These are phyloP conservation scores for Saccharomycopsis crataegensis DNA, from an alignment of 1,139 yeast genomes.

Conservation along the genomic window DNA sequence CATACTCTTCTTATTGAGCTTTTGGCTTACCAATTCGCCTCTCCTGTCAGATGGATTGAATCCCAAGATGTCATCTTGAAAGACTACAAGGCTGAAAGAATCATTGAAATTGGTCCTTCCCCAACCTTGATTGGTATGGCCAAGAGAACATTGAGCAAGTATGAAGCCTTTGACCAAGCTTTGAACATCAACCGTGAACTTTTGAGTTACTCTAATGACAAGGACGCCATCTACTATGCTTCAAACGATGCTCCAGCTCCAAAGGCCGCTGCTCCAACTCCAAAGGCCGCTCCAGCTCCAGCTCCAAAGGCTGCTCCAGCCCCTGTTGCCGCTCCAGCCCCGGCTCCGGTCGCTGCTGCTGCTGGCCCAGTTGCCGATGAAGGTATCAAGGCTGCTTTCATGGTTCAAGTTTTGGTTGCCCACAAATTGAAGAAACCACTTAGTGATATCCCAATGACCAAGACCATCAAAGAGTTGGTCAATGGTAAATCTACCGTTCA, in stretches of 20 bases:
- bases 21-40: constrained; percentile 96
- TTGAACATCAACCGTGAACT: constrained; percentile 94
- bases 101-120: constrained; percentile 97
- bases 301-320: constrained; percentile 34
- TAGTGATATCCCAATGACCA: constrained; percentile 78
- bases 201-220: constrained; percentile 89
- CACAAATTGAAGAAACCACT: constrained; percentile 89
- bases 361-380: constrained; percentile 81
- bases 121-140: constrained; percentile 99
- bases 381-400: constrained; percentile 77
- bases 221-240: constrained; percentile 92
- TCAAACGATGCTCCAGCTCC: constrained; percentile 70
- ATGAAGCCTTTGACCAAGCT: constrained; percentile 97
- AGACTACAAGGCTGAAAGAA: constrained; percentile 91
- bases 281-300: constrained; percentile 36
- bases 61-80: constrained; percentile 96
- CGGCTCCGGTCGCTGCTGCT: constrained; percentile 67
- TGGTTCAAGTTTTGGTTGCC: constrained; percentile 87
- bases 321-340: constrained; percentile 46
- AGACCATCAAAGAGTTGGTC: constrained; percentile 93
- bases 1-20: constrained; percentile 91
- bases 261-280: constrained; percentile 33
- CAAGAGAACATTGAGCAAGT: constrained; percentile 88
- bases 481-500: constrained; percentile 98
- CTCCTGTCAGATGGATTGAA: constrained; percentile 99